Conservation (phyloP, 371 early-diverging fungal species). For the Smittium culicis region DNA sequence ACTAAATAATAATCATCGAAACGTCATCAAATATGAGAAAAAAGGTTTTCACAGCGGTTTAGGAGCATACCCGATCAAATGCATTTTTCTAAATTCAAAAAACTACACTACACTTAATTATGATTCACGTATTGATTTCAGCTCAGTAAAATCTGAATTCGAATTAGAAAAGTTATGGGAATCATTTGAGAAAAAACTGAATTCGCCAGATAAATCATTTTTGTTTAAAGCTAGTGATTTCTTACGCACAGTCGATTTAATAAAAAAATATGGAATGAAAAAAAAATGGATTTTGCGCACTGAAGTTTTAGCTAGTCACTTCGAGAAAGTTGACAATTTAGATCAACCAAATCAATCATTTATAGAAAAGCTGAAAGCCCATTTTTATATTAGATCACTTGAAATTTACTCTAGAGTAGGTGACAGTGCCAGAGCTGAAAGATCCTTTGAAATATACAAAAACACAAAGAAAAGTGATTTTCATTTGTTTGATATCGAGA, state of each 20-base stretch:
- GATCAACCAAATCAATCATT: background rate
- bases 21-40: too few relatives aligned
- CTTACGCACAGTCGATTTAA: background rate
- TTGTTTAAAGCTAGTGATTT: background rate
- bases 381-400: background rate
- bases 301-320: background rate
- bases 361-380: background rate
- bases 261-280: background rate
- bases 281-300: background rate
- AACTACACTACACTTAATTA: too few relatives aligned
- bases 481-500: background rate
- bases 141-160: background rate
- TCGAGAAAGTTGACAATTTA: background rate
- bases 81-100: too few relatives aligned
- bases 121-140: background rate
- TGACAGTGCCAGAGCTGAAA: background rate
- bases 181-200: background rate
- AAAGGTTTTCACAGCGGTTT: too few relatives aligned
- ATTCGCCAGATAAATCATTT: background rate
- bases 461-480: background rate
- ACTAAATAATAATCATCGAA: too few relatives aligned
- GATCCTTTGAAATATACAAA: background rate
- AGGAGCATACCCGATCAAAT: too few relatives aligned
- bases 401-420: constrained; percentile 1
- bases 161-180: background rate